Evolutionary conservation across 2,329 filamentous ascomycete genomes (phyloP), one percentile per base, ranked within the genome.

Genomic region (Cytospora leucostoma): DNA sequence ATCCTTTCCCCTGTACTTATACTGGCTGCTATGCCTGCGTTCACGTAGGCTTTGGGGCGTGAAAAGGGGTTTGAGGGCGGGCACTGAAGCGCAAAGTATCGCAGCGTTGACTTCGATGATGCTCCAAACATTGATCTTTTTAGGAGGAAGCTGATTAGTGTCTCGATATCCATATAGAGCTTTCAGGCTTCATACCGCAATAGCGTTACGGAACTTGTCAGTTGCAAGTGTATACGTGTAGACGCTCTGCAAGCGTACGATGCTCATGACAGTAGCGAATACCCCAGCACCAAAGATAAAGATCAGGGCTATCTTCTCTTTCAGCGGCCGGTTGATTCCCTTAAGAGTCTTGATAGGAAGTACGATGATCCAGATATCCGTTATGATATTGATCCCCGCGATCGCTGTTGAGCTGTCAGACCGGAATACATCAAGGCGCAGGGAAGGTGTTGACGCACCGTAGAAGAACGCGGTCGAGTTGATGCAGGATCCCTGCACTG

Each of bases 291-390:
- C 77, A 56, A 82, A 82, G 49, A 82, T 72, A 19, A 74, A 59
- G 47, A 75, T 73, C 44, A 88, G 75, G 0, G 81, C 83, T 15
- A 82, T 70, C 60, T 84, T 83, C 61, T 84, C 81, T 3, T 74
- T 74, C 4, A 69, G 71, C 0, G 81, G 79, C 7, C 84, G 81
- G 61, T 81, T 75, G 3, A 84, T 75, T 2, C 74, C 74, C 0
- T 76, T 71, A 0, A 83, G 72, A 1, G 80, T 77, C 1, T 72
- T 74, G 40, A 83, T 71, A 1, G 81, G 81, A 1, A 83, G 71
- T 0, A 72, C 57, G 7, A 82, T 72, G 47, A 83, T 78, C 68
- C 77, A 77, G 38, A 79, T 64, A 62, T 83, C 81, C 4, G 81
- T 77, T 7, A 80, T 8, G 44, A 83, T 81, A 67, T 82, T 82